A percentile compares a stretch with the other conserved stretches of the same genome.
These are phyloP conservation scores for barley (Hordeum vulgare) DNA, from an alignment of 176 grass and related monocot genomes.

Conservation along the genomic window DNA sequence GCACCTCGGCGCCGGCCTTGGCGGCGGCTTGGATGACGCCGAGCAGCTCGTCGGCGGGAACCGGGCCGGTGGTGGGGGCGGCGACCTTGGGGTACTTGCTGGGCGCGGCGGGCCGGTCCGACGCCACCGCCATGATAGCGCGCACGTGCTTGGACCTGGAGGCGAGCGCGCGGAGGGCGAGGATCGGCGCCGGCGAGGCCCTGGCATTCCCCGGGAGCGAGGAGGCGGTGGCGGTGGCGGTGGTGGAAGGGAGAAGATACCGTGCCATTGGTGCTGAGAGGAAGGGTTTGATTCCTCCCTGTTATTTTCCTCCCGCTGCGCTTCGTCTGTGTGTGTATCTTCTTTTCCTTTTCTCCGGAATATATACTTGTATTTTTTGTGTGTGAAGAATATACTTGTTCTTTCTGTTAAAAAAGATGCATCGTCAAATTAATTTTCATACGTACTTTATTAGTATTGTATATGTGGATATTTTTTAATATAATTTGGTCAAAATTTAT, in stretches of 20 bases:
- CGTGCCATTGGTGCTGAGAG: constrained; percentile 48
- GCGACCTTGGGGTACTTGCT: constrained; percentile 55
- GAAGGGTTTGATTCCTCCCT: neutral
- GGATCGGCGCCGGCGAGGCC: neutral
- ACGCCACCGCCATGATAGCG: constrained; percentile 34
- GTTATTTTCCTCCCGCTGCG: neutral
- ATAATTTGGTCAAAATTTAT: too few species aligned
- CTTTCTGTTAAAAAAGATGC: too few species aligned
- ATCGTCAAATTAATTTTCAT: too few species aligned
- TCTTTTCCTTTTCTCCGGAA: too few species aligned
- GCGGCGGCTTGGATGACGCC: constrained; percentile 75
- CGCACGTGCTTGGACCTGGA: constrained; percentile 16
- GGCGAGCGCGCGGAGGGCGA: neutral
- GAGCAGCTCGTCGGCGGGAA: constrained; percentile 64
- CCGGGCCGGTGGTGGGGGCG: constrained; percentile 72
- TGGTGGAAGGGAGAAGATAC: constrained; percentile 57
- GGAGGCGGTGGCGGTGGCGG: constrained; percentile 21
- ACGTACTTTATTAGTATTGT: too few species aligned
- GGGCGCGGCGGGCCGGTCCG: constrained; percentile 17
- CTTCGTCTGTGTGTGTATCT: neutral
- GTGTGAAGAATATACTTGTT: too few species aligned
- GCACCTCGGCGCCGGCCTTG: constrained; percentile 66
- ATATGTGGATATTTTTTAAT: too few species aligned
- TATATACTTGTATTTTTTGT: too few species aligned
- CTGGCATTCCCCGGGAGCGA: constrained; percentile 9